Conservation (phyloP, 192 early-diverging fungal genomes). For the Mortierella claussenii region DNA sequence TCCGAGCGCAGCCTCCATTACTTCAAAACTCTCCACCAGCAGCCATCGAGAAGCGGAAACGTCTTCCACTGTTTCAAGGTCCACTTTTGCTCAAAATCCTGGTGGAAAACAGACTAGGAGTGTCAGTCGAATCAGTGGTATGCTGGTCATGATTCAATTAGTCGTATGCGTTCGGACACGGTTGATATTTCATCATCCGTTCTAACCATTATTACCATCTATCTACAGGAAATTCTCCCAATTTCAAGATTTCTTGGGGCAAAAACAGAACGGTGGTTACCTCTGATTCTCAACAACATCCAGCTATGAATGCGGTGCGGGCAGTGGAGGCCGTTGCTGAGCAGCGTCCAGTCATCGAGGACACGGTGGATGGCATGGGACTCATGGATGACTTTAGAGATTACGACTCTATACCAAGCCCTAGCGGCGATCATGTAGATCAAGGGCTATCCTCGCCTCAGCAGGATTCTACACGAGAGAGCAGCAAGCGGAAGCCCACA, state of each 20-base stretch:
- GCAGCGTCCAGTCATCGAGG: conserved; percentile 6
- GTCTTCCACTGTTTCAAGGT: not conserved
- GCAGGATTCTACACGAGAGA: not conserved
- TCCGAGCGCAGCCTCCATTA: not conserved
- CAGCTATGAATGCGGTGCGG: not conserved
- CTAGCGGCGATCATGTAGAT: not conserved
- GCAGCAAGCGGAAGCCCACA: conserved; percentile 3
- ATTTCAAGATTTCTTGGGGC: conserved; percentile 20
- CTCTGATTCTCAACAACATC: not conserved
- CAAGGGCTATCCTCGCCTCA: not conserved
- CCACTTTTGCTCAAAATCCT: not conserved
- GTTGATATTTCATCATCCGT: not conserved
- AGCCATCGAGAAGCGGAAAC: not conserved
- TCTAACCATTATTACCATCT: not conserved
- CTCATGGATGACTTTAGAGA: not conserved
- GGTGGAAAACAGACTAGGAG: conserved; percentile 14
- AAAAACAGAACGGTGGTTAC: conserved; percentile 1
- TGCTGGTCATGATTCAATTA: not conserved
- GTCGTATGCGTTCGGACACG: not conserved
- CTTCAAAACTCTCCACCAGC: not conserved
- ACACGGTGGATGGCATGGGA: not conserved
- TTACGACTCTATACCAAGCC: conserved; percentile 2
- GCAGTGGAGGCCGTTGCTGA: not conserved
- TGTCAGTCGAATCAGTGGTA: conserved; percentile 18
- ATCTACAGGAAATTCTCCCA: conserved; percentile 14